Conservation (phyloP, 768 basidiomycete species). For the Pholiota conissans region DNA sequence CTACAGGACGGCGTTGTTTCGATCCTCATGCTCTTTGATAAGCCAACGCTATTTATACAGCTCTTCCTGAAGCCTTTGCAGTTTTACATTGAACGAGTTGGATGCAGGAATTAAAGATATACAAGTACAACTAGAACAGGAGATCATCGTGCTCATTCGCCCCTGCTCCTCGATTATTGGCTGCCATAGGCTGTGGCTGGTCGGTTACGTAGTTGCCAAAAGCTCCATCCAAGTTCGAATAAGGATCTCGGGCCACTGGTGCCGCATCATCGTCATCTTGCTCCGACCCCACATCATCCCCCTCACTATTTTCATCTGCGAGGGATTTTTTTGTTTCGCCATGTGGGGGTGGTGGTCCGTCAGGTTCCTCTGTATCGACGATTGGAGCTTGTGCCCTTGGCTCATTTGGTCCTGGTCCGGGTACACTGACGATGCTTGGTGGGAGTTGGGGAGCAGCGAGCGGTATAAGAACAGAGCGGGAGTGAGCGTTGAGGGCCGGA, state of each 20-base stretch:
- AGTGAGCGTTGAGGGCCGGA: conserved; percentile 84
- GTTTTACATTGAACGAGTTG: conserved; percentile 9
- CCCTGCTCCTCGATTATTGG: conserved; percentile 37
- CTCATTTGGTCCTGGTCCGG: conserved; percentile 67
- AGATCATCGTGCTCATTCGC: conserved; percentile 64
- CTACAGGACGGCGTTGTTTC: too few species aligned
- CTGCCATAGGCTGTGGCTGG: conserved; percentile 63
- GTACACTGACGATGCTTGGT: conserved; percentile 43
- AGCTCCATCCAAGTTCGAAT: conserved; percentile 77
- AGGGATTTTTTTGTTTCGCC: conserved; percentile 14
- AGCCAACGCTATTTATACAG: background rate
- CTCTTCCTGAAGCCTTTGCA: background rate
- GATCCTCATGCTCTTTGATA: background rate
- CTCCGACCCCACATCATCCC: conserved; percentile 25
- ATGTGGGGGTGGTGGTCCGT: conserved; percentile 32
- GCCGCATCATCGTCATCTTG: conserved; percentile 32
- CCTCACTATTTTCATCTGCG: conserved; percentile 28
- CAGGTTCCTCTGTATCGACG: conserved; percentile 26
- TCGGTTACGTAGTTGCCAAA: conserved; percentile 76
- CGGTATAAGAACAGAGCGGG: conserved; percentile 69
- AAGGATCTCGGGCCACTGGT: conserved; percentile 59
- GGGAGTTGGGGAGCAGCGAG: conserved; percentile 54
- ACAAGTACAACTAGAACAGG: conserved; percentile 47
- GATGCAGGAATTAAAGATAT: conserved; percentile 6
- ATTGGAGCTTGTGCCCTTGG: conserved; percentile 29